Evolutionary conservation across 73 alveolate species (phyloP).

Genomic region (Paramecium bursaria): DNA sequence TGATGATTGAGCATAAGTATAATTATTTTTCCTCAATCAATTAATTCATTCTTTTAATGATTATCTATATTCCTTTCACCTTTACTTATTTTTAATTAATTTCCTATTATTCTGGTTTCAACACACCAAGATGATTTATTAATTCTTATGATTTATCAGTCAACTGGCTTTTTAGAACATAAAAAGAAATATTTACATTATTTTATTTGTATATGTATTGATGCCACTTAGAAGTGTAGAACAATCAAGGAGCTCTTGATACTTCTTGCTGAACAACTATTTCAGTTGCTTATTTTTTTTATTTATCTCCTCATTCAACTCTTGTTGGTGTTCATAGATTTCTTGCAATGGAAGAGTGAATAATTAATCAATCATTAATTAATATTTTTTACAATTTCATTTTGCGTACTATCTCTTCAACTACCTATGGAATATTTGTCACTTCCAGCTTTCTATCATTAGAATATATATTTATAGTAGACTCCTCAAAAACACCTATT

Average conservation of each 20-base stretch:
- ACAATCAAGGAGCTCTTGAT: conserved; percentile 33
- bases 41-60: conserved; percentile 24
- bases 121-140: conserved; percentile 9
- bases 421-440: too few species aligned
- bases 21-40: neutral
- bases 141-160: conserved; percentile 38
- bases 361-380: conserved; percentile 48
- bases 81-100: neutral
- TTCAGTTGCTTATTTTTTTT: conserved; percentile 28
- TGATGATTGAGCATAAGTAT: neutral
- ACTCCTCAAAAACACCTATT: too few species aligned
- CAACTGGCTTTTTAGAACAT: neutral
- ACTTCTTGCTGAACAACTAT: conserved; percentile 36
- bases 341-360: conserved; percentile 27
- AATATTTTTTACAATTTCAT: too few species aligned
- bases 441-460: neutral
- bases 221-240: conserved; percentile 44
- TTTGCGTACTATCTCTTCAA: too few species aligned
- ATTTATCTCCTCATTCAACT: conserved; percentile 19
- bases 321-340: neutral
- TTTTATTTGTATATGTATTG: conserved; percentile 18
- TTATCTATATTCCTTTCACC: neutral
- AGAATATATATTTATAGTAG: neutral
- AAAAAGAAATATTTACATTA: conserved; percentile 7
- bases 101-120: neutral